These are phyloP conservation scores for Sphenostylis stenocarpa DNA, from an alignment of 306 rosid genomes.

Conservation along the genomic window DNA sequence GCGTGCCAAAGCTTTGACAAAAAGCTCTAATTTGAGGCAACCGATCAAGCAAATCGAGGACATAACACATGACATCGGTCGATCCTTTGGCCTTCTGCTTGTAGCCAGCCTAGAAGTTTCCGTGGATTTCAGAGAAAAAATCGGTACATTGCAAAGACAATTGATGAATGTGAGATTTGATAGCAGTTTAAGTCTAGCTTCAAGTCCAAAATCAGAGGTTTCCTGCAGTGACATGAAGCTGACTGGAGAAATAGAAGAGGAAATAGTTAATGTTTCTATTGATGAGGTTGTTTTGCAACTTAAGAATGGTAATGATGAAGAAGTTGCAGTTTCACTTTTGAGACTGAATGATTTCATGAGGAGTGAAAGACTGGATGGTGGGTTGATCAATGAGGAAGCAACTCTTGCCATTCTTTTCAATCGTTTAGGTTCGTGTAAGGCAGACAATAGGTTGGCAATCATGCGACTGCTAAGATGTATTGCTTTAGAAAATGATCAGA, in stretches of 20 bases:
- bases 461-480: constrained; percentile 59
- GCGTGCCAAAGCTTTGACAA: constrained; percentile 48
- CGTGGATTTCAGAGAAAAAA: constrained; percentile 53
- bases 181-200: constrained; percentile 43
- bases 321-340: constrained; percentile 53
- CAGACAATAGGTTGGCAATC: constrained; percentile 46
- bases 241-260: constrained; percentile 60
- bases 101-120: constrained; percentile 66
- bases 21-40: constrained; percentile 43
- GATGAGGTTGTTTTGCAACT: constrained; percentile 63
- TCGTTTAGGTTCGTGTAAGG: constrained; percentile 60
- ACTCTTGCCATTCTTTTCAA: constrained; percentile 56
- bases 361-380: constrained; percentile 40
- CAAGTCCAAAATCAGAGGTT: constrained; percentile 53
- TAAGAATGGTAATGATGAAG: constrained; percentile 73
- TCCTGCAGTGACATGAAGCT: constrained; percentile 39
- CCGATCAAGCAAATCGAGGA: constrained; percentile 56
- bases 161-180: constrained; percentile 60
- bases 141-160: constrained; percentile 53
- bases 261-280: constrained; percentile 38
- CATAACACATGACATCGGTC: constrained; percentile 69
- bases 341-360: constrained; percentile 56
- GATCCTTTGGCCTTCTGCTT: constrained; percentile 75
- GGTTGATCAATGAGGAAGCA: constrained; percentile 61
- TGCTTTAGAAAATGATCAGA: constrained; percentile 46